Evolutionary conservation across 495 filamentous ascomycete species (phyloP).

Genomic region (Letharia columbiana): DNA sequence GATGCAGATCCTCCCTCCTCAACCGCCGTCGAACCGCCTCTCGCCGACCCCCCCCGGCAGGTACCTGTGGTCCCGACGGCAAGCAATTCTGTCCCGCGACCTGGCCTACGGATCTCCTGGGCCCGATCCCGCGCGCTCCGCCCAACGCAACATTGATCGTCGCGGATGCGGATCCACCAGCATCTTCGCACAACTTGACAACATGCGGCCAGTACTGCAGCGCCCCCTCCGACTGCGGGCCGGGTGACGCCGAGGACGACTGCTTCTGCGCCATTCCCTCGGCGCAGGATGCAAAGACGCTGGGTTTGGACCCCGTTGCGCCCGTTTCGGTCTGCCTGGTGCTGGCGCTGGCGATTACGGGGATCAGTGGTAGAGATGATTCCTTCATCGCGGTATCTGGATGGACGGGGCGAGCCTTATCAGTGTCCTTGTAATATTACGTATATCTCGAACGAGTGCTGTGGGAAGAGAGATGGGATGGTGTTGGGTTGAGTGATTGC

Average conservation of each 20-base stretch:
- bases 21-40: neutral
- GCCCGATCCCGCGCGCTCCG: too few relatives aligned
- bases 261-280: slow-evolving; percentile 15
- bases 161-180: neutral
- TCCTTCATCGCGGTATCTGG: neutral
- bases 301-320: slow-evolving; percentile 10
- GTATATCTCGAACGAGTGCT: slow-evolving; percentile 8
- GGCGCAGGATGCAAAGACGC: slow-evolving; percentile 5
- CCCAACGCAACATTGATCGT: neutral
- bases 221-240: slow-evolving; percentile 8
- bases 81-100: slow-evolving; percentile 13
- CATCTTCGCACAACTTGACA: slow-evolving; percentile 3
- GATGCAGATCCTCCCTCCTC: slow-evolving; percentile 8
- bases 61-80: slow-evolving; percentile 12
- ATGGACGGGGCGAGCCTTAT: slow-evolving; percentile 9
- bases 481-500: neutral
- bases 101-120: neutral
- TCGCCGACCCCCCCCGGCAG: neutral
- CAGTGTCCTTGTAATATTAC: slow-evolving; percentile 1
- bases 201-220: slow-evolving; percentile 13
- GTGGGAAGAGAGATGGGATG: slow-evolving; percentile 7
- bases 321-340: slow-evolving; percentile 13
- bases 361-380: slow-evolving; percentile 10
- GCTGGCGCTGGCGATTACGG: slow-evolving; percentile 7
- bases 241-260: neutral